Base-by-base conservation (phyloP, 2,329 filamentous ascomycete genomes). In the Beauveria brongniartii region DNA sequence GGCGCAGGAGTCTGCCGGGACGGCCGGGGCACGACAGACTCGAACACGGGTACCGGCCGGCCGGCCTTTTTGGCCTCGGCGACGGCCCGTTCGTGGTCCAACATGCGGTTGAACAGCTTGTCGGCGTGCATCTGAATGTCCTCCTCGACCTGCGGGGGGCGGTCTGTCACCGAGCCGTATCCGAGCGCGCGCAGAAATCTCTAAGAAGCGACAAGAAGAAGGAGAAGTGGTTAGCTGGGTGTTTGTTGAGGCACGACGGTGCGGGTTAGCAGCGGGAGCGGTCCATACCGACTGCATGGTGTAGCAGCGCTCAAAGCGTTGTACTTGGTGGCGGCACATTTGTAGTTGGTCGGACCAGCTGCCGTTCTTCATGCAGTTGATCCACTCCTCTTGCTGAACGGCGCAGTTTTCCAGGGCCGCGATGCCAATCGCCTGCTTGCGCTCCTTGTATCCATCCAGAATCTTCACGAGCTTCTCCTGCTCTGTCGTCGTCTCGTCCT, bases 41-140 rank as follows among this genome's bases (percentile, higher is more conserved):
- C 77, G 68, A 90, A 86, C 22, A 77, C 75, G 0, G 89, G 87
- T 51, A 79, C 70, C 0, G 82, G 79, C n/a, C 73, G 74, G 30
- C 84, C 85, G 65, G 83, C 81, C 59, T 80, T 78, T 72, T 86
- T 86, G 41, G 88, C 89, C 68, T 85, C 81, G 65, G 89, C 84
- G n/a, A 90, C 85, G 64, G 82, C 83, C 22, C 79, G 80, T 74
- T 99, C 93, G 71, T 96, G 91, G 63, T 85, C 82, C 43, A 96
- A 74, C 87, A 97, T 91, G 67, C 89, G 85, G 69, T 93, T 89
- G 74, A 92, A 99, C 46, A 99, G 80, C 64, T 84, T 85, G 76
- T 99, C 94, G 62, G 93, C 93, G 73, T 97, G 92, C 87, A 97
- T 91, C 75, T 97, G 94, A 64, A 99, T 91, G 67, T 88, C 84